Evolutionary conservation across 495 filamentous ascomycete species (phyloP).

Genomic region (Daldinia decipiens): DNA sequence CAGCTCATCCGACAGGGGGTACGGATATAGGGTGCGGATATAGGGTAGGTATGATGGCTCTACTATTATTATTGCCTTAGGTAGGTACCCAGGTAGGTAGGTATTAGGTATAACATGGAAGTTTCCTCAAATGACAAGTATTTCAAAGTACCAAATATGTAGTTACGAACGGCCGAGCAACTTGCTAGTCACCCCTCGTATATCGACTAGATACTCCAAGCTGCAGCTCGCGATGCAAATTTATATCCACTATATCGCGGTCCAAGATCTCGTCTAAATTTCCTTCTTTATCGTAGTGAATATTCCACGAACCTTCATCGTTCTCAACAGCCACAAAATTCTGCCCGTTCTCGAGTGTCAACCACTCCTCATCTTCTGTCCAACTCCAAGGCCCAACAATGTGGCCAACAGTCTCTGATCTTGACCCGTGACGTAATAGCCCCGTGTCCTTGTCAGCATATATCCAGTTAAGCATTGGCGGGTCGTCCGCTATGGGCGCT

Average conservation of each 20-base stretch:
- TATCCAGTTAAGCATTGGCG: constrained; percentile 72
- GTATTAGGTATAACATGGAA: constrained; percentile 13
- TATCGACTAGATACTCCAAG: constrained; percentile 49
- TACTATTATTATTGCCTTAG: constrained; percentile 16
- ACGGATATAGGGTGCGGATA: too few species aligned
- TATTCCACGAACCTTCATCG: constrained; percentile 58
- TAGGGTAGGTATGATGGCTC: constrained; percentile 27
- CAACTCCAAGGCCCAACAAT: constrained; percentile 67
- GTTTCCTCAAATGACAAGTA: constrained; percentile 21
- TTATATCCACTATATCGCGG: constrained; percentile 47
- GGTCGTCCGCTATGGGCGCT: constrained; percentile 66
- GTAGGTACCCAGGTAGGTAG: too few species aligned
- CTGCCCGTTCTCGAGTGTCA: constrained; percentile 60
- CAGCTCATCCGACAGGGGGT: constrained; percentile 27
- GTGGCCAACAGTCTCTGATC: constrained; percentile 59
- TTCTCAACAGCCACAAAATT: constrained; percentile 57
- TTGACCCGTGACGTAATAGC: constrained; percentile 64
- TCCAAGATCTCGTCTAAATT: constrained; percentile 45
- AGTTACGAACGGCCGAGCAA: background rate
- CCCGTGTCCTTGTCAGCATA: constrained; percentile 67
- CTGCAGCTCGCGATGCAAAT: constrained; percentile 47
- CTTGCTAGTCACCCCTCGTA: constrained; percentile 34
- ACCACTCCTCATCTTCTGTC: constrained; percentile 63
- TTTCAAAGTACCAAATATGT: constrained; percentile 21
- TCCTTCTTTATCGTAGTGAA: constrained; percentile 56